Conservation (phyloP, 1,284 basidiomycete species). For the Chondrostereum purpureum region DNA sequence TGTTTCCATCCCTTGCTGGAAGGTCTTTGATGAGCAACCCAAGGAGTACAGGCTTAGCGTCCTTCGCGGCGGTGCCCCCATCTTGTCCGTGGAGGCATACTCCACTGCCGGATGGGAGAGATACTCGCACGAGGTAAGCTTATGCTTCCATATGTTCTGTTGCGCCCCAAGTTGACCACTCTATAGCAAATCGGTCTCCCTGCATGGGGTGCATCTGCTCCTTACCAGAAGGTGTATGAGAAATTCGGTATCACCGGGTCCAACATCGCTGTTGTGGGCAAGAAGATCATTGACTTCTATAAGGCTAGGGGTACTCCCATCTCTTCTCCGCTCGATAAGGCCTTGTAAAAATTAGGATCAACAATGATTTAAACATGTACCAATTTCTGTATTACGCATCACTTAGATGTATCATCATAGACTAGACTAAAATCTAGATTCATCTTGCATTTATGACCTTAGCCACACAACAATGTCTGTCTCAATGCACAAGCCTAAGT, state of each 20-base stretch:
- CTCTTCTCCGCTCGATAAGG: conserved; percentile 75
- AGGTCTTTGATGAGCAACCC: conserved; percentile 83
- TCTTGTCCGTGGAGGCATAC: conserved; percentile 86
- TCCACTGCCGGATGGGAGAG: conserved; percentile 79
- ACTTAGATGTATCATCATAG: no score
- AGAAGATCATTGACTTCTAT: conserved; percentile 87
- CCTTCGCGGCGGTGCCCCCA: conserved; percentile 82
- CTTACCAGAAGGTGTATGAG: conserved; percentile 85
- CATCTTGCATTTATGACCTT: no score
- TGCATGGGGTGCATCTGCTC: conserved; percentile 85
- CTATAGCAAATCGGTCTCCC: conserved; percentile 70
- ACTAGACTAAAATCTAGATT: no score
- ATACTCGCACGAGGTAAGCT: conserved; percentile 72
- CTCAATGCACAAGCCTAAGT: no score
- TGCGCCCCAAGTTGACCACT: conserved; percentile 8
- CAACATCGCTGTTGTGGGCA: conserved; percentile 75
- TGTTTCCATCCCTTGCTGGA: conserved; percentile 87
- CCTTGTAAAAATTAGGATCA: conserved; percentile 31
- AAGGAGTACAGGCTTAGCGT: conserved; percentile 79
- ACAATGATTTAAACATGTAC: no score
- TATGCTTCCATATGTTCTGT: not conserved
- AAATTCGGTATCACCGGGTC: conserved; percentile 83
- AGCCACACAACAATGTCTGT: no score
- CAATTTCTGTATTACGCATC: no score
- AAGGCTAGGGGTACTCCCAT: conserved; percentile 71